Percentiles rank a stretch among this genome's conserved stretches.
phyloP scores from a whole-genome alignment of 371 early-diverging fungal species.

The Chytridiales sp. region DNA sequence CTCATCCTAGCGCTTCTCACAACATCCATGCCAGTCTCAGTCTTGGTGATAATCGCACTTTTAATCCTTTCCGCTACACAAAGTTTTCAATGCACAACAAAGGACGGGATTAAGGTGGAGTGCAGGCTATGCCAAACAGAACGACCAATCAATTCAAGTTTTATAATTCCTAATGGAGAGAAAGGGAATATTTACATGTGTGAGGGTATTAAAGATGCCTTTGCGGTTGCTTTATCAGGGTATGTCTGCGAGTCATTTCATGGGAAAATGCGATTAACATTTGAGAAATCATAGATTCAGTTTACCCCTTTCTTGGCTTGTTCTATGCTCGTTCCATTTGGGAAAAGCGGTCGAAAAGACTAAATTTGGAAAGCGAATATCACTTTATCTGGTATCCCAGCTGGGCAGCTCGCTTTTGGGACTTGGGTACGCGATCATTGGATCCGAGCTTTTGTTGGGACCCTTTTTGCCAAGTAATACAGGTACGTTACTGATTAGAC shows the following conservation, averaged over 20 bases:
- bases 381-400: slow-evolving; percentile 15
- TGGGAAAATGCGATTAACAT: too few species aligned
- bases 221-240: slow-evolving; percentile 28
- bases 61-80: slow-evolving; percentile 12
- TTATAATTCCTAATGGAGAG: neutral
- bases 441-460: slow-evolving; percentile 16
- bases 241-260: slow-evolving; percentile 6
- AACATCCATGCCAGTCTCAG: slow-evolving; percentile 21
- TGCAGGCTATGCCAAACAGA: slow-evolving; percentile 16
- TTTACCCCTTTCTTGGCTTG: slow-evolving; percentile 34
- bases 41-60: slow-evolving; percentile 11
- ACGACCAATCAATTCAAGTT: too few species aligned
- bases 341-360: slow-evolving; percentile 32
- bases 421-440: slow-evolving; percentile 23
- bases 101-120: slow-evolving; percentile 15
- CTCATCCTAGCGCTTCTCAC: slow-evolving; percentile 15
- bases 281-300: too few species aligned
- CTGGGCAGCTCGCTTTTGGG: slow-evolving; percentile 18
- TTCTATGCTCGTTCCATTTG: slow-evolving; percentile 35
- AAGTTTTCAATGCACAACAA: slow-evolving; percentile 15
- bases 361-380: slow-evolving; percentile 26
- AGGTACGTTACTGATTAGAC: slow-evolving; percentile 7
- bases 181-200: neutral
- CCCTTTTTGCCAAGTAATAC: slow-evolving; percentile 33
- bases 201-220: slow-evolving; percentile 21